Conservation (phyloP, 306 rosid genomes). For the Gillenia trifoliata region DNA sequence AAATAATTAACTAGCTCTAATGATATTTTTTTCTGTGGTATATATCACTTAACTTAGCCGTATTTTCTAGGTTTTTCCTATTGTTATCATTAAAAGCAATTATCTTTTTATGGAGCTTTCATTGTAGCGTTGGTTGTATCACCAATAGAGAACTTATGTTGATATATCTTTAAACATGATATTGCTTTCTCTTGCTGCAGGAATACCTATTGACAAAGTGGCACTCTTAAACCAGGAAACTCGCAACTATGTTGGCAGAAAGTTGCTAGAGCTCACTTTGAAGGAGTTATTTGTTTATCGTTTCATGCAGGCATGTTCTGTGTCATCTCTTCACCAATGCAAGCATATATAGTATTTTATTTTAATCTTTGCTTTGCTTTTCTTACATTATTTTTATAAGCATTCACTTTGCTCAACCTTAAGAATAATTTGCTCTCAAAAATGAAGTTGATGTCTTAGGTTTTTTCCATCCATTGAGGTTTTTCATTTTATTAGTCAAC, state of each 20-base stretch:
- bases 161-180: conserved; percentile 7
- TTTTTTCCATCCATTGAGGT: conserved; percentile 5
- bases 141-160: not conserved
- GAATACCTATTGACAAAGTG: conserved; percentile 88
- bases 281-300: conserved; percentile 69
- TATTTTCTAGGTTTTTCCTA: not conserved
- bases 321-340: not conserved
- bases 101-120: not conserved
- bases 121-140: conserved; percentile 1
- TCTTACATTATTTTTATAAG: conserved; percentile 1
- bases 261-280: conserved; percentile 81
- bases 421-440: not conserved
- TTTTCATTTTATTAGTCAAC: not conserved
- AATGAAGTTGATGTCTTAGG: not conserved
- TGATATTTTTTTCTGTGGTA: not conserved
- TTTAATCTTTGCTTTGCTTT: conserved; percentile 11
- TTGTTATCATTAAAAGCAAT: not conserved
- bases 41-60: not conserved
- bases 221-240: conserved; percentile 77
- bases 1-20: not conserved
- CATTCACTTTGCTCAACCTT: not conserved
- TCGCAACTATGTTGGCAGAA: conserved; percentile 78
- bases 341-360: not conserved
- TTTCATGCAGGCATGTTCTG: conserved; percentile 84
- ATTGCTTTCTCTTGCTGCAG: conserved; percentile 48